phyloP scores from a whole-genome alignment of 176 grass and related monocot genomes.

The Eremochloa ophiuroides region DNA sequence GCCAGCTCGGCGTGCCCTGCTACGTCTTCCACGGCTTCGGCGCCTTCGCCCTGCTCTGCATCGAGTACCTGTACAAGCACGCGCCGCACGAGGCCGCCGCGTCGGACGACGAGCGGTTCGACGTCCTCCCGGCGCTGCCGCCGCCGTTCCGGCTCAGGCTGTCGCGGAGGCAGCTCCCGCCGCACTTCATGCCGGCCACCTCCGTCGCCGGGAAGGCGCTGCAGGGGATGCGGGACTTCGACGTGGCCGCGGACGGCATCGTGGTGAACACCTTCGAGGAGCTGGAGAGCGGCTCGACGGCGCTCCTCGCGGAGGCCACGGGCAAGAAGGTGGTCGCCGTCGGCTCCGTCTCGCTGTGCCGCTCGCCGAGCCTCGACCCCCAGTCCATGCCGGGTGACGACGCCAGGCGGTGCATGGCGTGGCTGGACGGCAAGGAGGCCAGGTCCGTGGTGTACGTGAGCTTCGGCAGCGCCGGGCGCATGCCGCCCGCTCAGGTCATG shows the following conservation, averaged over 20 bases:
- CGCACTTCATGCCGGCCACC: neutral
- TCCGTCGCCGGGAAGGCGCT: neutral
- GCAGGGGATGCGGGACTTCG: neutral
- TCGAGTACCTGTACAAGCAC: neutral
- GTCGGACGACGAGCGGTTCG: neutral
- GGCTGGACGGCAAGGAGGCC: slow-evolving; percentile 47
- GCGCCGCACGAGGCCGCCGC: neutral
- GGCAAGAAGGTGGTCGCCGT: neutral
- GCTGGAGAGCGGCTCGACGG: neutral
- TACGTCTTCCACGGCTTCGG: neutral
- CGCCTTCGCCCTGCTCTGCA: neutral
- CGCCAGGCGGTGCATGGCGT: slow-evolving; percentile 45
- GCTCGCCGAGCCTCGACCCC: neutral
- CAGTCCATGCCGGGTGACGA: neutral
- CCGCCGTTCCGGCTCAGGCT: neutral
- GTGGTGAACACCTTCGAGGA: neutral
- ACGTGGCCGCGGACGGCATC: neutral
- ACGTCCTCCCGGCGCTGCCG: neutral
- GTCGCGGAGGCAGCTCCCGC: neutral
- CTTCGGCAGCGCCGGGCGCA: slow-evolving; percentile 51
- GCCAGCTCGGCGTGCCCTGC: neutral
- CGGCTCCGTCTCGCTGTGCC: neutral
- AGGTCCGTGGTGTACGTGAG: slow-evolving; percentile 71
- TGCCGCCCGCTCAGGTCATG: slow-evolving; percentile 46
- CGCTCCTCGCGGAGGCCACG: neutral